phyloP scores from a whole-genome alignment of 768 basidiomycete genomes.

The Tylopilus balloui region DNA sequence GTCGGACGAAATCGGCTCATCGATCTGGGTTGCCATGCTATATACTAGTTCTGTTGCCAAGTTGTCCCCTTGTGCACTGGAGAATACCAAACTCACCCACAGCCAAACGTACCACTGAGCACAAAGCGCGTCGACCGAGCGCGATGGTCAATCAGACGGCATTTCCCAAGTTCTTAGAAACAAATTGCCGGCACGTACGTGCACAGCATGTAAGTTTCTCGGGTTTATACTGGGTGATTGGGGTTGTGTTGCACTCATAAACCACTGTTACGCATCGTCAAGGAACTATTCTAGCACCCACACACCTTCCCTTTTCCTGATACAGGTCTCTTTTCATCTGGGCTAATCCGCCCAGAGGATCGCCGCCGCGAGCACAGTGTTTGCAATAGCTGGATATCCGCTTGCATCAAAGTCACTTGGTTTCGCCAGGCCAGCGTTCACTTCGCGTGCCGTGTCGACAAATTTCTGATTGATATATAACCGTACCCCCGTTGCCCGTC shows the following conservation, averaged over 20 bases:
- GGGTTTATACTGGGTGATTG: background rate
- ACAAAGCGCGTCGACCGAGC: too few species aligned
- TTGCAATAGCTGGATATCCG: constrained; percentile 83
- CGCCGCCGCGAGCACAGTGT: constrained; percentile 82
- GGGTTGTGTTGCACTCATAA: background rate
- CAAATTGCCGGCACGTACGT: too few species aligned
- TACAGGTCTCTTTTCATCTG: constrained; percentile 86
- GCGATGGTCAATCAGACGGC: too few species aligned
- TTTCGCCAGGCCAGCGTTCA: constrained; percentile 65
- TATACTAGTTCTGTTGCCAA: too few species aligned
- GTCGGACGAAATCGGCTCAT: background rate
- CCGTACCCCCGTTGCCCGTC: constrained; percentile 94
- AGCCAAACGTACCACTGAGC: too few species aligned
- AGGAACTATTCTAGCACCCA: constrained; percentile 62
- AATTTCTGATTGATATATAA: constrained; percentile 89
- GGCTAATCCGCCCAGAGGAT: constrained; percentile 87
- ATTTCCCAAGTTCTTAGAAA: too few species aligned
- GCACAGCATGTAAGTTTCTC: too few species aligned
- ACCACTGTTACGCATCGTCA: background rate
- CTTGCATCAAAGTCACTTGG: constrained; percentile 73
- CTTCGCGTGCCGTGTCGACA: constrained; percentile 74
- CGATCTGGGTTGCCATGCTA: too few species aligned
- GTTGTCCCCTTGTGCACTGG: too few species aligned
- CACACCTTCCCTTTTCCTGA: constrained; percentile 58
- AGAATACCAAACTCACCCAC: too few species aligned